Base-by-base conservation (phyloP, 2,329 filamentous ascomycete species). In the Zasmidium cellare region DNA sequence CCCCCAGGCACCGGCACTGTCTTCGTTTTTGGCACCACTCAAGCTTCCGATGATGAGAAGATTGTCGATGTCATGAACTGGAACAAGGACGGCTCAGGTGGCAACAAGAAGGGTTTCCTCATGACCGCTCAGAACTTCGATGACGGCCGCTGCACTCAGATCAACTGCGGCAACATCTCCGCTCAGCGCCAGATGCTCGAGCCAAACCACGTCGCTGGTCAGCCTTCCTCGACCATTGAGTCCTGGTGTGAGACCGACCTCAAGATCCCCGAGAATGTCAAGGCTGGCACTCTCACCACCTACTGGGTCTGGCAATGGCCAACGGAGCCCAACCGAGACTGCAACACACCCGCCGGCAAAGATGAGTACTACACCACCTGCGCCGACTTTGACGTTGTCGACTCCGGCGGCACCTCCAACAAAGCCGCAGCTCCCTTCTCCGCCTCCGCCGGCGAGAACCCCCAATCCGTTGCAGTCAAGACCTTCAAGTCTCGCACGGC, bases 251-350 rank as follows among this genome's bases (percentile, higher is more conserved):
- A 97, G 74, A 87, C 87, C 35, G 87, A 94, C 69, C 78, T 97
- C 49, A 81, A 87, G 69, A 78, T 99, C 14, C 94, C 94, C 0
- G 70, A 79, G 3, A 83, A 89, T 65, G 78, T 85, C 48, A 74
- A 82, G n/a, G 73, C 79, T 9, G 85, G 86, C 46, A 81, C 82
- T 24, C 90, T 92, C 72, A 93, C 91, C 2, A 76, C 96, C 52
- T 96, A 96, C 80, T 97, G 93, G 93, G 88, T 97, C 47, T 97
- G 94, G 94, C 89, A 96, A 74, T 99, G 92, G 91, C 87, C 88
- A 2, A 87, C 84, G 14, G 65, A 62, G 6, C 58, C 71, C 9
- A 69, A 71, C 69, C 41, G 74, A 72, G 66, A 82, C 23, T 76
- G 75, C 62, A 81, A 74, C 18, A 68, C 74, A 20, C 74, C 74